Evolutionary conservation across 2,329 filamentous ascomycete genomes (phyloP).

Genomic region (Neonectria ditissima): DNA sequence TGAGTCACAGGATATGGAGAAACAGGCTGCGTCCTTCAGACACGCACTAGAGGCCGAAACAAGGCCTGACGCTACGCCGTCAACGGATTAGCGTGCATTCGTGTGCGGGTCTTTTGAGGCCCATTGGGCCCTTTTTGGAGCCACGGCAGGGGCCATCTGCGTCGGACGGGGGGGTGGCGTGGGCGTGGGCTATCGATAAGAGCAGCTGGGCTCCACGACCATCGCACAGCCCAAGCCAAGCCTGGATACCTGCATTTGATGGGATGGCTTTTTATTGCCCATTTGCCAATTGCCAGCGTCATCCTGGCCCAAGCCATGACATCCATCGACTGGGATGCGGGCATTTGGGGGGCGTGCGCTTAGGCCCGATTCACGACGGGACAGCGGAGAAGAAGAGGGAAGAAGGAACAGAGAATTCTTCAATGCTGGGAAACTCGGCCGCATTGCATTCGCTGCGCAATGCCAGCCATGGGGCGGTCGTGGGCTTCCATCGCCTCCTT

Average conservation of each 20-base stretch:
- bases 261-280: constrained; percentile 31
- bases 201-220: constrained; percentile 24
- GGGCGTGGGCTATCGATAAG: constrained; percentile 42
- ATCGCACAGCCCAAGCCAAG: constrained; percentile 5
- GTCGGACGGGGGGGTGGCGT: constrained; percentile 20
- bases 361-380: constrained; percentile 7
- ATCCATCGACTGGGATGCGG: constrained; percentile 12
- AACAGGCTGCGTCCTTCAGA: constrained; percentile 38
- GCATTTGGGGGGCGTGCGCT: constrained; percentile 17
- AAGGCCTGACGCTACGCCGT: constrained; percentile 37
- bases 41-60: constrained; percentile 40
- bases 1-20: constrained; percentile 45
- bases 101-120: constrained; percentile 30
- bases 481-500: constrained; percentile 19
- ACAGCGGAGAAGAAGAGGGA: background rate
- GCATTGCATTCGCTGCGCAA: constrained; percentile 21
- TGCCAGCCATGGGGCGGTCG: constrained; percentile 3
- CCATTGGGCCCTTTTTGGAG: constrained; percentile 8
- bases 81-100: constrained; percentile 34
- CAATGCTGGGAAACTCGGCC: background rate
- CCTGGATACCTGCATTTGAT: constrained; percentile 13
- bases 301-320: constrained; percentile 25
- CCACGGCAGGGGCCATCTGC: constrained; percentile 27
- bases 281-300: constrained; percentile 39
- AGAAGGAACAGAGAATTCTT: background rate